Conservation (phyloP, 2,329 filamentous ascomycete species). For the Coleophoma crateriformis region DNA sequence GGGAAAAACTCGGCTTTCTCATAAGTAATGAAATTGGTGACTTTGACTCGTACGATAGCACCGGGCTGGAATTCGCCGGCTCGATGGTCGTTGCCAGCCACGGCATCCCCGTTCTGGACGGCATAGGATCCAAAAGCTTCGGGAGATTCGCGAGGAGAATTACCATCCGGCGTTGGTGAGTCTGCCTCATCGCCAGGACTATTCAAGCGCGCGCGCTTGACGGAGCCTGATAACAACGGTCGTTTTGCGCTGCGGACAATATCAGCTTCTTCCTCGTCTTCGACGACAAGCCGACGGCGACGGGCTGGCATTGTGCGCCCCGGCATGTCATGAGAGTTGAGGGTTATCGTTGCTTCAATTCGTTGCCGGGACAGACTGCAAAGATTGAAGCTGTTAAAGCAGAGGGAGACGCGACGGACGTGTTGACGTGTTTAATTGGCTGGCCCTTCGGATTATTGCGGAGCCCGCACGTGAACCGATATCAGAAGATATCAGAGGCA, state of each 20-base stretch:
- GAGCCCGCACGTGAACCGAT: background rate
- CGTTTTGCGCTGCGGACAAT: constrained; percentile 8
- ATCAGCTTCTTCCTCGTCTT: constrained; percentile 20
- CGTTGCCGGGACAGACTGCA: no score
- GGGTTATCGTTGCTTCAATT: background rate
- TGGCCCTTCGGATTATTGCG: background rate
- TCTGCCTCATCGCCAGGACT: background rate
- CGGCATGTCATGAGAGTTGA: constrained; percentile 3
- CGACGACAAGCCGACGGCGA: constrained; percentile 15
- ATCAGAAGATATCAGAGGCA: background rate
- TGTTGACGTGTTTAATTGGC: background rate
- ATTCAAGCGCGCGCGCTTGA: constrained; percentile 20
- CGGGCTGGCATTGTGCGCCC: constrained; percentile 5
- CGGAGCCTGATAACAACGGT: constrained; percentile 4
- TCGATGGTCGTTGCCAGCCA: constrained; percentile 6
- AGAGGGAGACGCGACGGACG: background rate
- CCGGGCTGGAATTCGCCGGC: constrained; percentile 47
- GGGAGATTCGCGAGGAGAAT: background rate
- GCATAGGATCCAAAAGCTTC: background rate
- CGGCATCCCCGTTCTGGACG: background rate
- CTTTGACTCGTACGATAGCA: constrained; percentile 79
- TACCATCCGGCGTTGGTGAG: background rate
- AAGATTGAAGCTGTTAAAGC: background rate
- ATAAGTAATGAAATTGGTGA: constrained; percentile 93
- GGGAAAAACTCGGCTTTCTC: constrained; percentile 85